Conservation (phyloP, 345 rosid genomes). For the Rhodamnia rubescens region DNA sequence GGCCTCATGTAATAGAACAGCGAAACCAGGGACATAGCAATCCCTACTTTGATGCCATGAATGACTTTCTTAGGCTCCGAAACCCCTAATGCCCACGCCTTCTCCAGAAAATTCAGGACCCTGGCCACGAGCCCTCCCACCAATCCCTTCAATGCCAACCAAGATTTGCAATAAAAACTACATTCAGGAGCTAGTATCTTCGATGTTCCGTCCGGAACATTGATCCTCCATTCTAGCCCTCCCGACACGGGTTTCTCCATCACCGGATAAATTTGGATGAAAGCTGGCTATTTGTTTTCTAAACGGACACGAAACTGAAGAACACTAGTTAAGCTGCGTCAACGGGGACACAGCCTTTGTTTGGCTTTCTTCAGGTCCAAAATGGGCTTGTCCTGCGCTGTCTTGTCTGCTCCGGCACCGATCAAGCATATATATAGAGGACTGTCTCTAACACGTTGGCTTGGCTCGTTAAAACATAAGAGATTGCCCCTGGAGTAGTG, state of each 20-base stretch:
- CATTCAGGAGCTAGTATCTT: slow-evolving; percentile 15
- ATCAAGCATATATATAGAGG: neutral
- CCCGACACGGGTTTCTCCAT: slow-evolving; percentile 13
- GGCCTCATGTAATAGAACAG: slow-evolving; percentile 66
- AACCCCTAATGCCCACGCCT: slow-evolving; percentile 48
- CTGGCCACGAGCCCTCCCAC: slow-evolving; percentile 11
- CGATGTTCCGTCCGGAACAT: slow-evolving; percentile 21
- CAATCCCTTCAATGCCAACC: slow-evolving; percentile 11
- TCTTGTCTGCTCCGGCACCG: neutral
- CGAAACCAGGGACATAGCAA: slow-evolving; percentile 56
- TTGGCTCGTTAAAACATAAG: neutral
- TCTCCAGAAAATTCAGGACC: slow-evolving; percentile 17
- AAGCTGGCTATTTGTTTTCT: neutral
- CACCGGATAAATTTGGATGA: neutral
- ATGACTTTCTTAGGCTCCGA: slow-evolving; percentile 56
- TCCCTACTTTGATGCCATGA: slow-evolving; percentile 60
- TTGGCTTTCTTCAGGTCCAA: neutral
- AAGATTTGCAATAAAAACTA: neutral
- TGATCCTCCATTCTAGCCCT: slow-evolving; percentile 53
- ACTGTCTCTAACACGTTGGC: neutral
- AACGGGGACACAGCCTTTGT: neutral
- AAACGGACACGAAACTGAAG: neutral
- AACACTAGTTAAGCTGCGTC: neutral
- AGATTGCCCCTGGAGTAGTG: neutral
- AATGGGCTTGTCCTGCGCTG: neutral